Base-by-base conservation (phyloP, 2,329 filamentous ascomycete species). In the Pleoardoris graminearum region DNA sequence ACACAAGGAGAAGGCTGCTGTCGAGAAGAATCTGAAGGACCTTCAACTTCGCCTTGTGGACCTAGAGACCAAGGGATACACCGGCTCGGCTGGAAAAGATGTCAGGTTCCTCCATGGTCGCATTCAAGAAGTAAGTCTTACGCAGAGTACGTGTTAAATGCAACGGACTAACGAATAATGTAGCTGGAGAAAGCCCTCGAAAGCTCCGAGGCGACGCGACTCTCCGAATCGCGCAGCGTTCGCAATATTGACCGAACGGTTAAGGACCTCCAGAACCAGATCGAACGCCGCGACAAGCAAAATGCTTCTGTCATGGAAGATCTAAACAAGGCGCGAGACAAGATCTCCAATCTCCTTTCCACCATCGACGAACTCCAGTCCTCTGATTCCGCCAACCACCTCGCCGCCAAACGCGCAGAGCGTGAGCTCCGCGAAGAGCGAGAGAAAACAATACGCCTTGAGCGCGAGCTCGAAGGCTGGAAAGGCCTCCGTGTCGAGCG, bases 361-460 rank as follows among this genome's bases (percentile, higher is more conserved):
- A 91, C 90, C 1, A 96, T 99, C 63, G 93, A 97, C 69, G 93
- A 97, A 70, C 84, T 99, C 29, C 93, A 99, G 72, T 86, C 89
- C 12, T 89, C 86, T 12, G 93, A 97, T 74, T 91, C 89, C 19
- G 80, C 85, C 10, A 87, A 86, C 41, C 91, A 97, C 72, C 82
- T 97, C 36, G 82, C 86, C 22, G 87, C 90, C 22, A 88, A 93
- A 51, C 86, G 93, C 37, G 91, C 91, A 14, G 93, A 99, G 73
- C 85, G 93, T 37, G 93, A 97, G 67, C 81, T 97, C 14, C 84
- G 91, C 6, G 91, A 97, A 72, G 93, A 96, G 75, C 85, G 83
- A 57, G 94, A 97, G 75, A 93, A 89, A 75, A 82, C 80, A 1
- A 76, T 92, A 23, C 82, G 88, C 27, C 79, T 97, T n/a, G 92